Base-by-base conservation (phyloP, 2,329 filamentous ascomycete genomes). In the Sclerotinia glacialis region DNA sequence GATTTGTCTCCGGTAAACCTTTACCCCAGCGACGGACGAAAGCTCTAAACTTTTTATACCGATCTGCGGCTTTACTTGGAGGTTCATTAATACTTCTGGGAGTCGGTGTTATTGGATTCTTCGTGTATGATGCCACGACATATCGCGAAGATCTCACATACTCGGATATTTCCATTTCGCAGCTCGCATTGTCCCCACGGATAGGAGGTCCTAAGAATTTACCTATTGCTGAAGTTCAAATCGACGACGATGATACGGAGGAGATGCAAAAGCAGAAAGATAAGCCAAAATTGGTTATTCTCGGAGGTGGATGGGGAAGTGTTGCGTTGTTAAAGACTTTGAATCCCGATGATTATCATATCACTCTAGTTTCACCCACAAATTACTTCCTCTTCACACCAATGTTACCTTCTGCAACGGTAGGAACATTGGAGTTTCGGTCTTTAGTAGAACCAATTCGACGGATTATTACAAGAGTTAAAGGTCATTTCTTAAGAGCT, bases 321-420 rank as follows among this genome's bases (percentile, higher is more conserved):
- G 91, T 99, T 68, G 92, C 94, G 5, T 81, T 99, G 67, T 80
- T 99, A 72, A 99, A 99, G 80, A 89, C 92, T 69, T 79, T 99
- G 69, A 90, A 94, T 69, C 89, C 93, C 0, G 92, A 93, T 16
- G 92, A 97, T 73, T 99, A 97, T 76, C 93, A 99, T 78, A 89
- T 99, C 72, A 98, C 94, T 5, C 90, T 99, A 49, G 89, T 99
- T 53, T 96, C 93, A 16, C 94, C 95, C 0, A 90, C 90, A 46
- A 98, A 98, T 75, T 97, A 98, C 80, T 99, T 99, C 80, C 81
- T 99, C 42, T 99, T 99, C 78, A 99, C 95, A 2, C 95, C 95
- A 0, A 98, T 99, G 93, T 83, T 99, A 53, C 95, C 95, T 1
- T 97, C 93, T 44, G 96, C 95, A 9, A 99, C 96, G 0, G 95